Base-by-base conservation (phyloP, 441 rosid species). In the Erodium trifolium region DNA sequence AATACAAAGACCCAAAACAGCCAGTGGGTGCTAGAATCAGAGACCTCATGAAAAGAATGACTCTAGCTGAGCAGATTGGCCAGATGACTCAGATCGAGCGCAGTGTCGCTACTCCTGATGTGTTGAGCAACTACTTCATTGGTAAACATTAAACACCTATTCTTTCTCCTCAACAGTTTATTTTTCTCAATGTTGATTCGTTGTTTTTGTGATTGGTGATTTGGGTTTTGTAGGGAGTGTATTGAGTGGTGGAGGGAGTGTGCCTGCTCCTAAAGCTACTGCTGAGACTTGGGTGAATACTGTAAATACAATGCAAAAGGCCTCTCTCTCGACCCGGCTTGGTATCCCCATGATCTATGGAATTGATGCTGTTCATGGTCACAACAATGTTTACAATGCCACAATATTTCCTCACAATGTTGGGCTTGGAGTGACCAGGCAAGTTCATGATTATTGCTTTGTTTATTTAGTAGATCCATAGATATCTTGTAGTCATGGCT, bases 271-370 rank as follows among this genome's bases (percentile, higher is more conserved):
- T 35, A 72, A 80, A 34, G 94, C 96, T 18, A 76, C 87, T 18
- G 74, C 90, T 16, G 73, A 84, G 70, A 67, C 76, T 53, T 93
- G 94, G 97, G 78, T 91, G 37, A 14, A 82, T n/a, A 81, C 84
- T 87, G 83, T 89, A 45, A 91, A 93, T 73, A 83, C 78, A 11
- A 68, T 86, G 12, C 97, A 90, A 60, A 86, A 79, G 68, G 86
- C 81, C 2, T 70, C 94, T 17, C 80, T 93, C 19, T 87, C 97
- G 0, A 86, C 91, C n/a, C 73, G 91, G 53, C 85, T 93, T 39
- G 89, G 89, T 9, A 85, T 93, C 71, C 98, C 93, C 10, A 82
- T 90, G 80, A 86, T 92, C 51, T 87, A 88, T 35, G 98, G 93
- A 31, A 31, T 31, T 31, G 34, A 31, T 31, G 34, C 34, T 31